phyloP scores from a whole-genome alignment of 2,329 filamentous ascomycete species.

The Fusarium albidum region DNA sequence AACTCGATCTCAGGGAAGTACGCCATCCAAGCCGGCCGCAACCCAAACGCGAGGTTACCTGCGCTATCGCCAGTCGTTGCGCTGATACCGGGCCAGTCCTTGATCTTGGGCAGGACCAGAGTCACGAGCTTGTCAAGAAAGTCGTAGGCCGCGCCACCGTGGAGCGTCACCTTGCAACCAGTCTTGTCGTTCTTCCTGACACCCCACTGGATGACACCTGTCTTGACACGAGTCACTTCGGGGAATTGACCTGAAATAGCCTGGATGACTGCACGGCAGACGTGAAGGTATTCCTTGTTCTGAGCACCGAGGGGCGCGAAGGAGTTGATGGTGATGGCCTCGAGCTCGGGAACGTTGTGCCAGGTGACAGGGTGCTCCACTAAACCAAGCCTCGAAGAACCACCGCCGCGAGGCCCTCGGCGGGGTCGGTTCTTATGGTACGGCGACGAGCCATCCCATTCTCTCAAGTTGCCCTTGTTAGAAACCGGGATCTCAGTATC shows the following conservation, averaged over 20 bases:
- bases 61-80: conserved; percentile 79
- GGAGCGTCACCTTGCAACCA: conserved; percentile 79
- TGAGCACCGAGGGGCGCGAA: conserved; percentile 74
- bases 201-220: conserved; percentile 78
- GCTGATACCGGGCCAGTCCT: conserved; percentile 84
- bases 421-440: conserved; percentile 93
- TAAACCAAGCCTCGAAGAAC: conserved; percentile 69
- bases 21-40: conserved; percentile 77
- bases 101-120: conserved; percentile 91
- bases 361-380: conserved; percentile 80
- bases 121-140: conserved; percentile 92
- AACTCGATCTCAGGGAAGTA: conserved; percentile 94
- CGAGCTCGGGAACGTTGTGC: conserved; percentile 84
- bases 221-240: conserved; percentile 72
- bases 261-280: conserved; percentile 85
- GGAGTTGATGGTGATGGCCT: conserved; percentile 81
- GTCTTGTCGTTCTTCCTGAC: conserved; percentile 75
- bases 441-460: conserved; percentile 90
- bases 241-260: conserved; percentile 83
- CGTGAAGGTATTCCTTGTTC: conserved; percentile 79
- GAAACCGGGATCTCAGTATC: conserved; percentile 66
- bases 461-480: conserved; percentile 72
- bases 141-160: conserved; percentile 83
- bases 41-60: conserved; percentile 86
- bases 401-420: conserved; percentile 81